Evolutionary conservation across 2,329 filamentous ascomycete species (phyloP).

Genomic region (Cladosporium sp.): DNA sequence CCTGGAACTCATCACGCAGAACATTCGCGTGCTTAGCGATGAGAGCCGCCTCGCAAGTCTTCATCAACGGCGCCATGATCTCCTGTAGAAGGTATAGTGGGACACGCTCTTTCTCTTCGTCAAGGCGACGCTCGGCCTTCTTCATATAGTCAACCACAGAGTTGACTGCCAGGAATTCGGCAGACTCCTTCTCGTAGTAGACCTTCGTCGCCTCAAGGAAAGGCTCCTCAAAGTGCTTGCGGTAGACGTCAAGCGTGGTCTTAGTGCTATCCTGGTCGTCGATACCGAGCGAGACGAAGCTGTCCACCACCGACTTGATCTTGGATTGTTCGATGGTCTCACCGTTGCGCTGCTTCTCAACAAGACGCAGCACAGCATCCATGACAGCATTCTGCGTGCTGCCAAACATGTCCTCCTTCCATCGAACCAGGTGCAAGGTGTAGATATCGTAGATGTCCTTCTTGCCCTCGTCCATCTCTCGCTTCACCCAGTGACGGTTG

Average conservation of each 20-base stretch:
- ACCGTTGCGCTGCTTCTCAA: slow-evolving; percentile 94
- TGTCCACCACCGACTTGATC: slow-evolving; percentile 96
- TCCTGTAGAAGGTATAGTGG: slow-evolving; percentile 87
- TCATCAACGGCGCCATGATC: slow-evolving; percentile 78
- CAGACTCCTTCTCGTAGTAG: slow-evolving; percentile 90
- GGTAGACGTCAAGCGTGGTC: slow-evolving; percentile 92
- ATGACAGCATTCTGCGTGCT: slow-evolving; percentile 84
- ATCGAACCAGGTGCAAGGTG: slow-evolving; percentile 90
- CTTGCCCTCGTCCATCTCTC: slow-evolving; percentile 98
- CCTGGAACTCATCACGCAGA: slow-evolving; percentile 93
- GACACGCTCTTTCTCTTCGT: slow-evolving; percentile 92
- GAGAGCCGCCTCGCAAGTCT: slow-evolving; percentile 80
- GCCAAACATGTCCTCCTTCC: slow-evolving; percentile 87
- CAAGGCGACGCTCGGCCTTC: slow-evolving; percentile 85
- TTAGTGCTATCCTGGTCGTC: slow-evolving; percentile 92
- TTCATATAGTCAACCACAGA: slow-evolving; percentile 99
- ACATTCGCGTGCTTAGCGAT: slow-evolving; percentile 82
- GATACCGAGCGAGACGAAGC: slow-evolving; percentile 86
- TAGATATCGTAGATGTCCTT: slow-evolving; percentile 98
- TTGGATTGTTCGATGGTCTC: slow-evolving; percentile 97
- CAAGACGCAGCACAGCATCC: slow-evolving; percentile 87
- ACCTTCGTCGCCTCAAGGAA: slow-evolving; percentile 79
- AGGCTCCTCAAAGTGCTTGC: slow-evolving; percentile 85
- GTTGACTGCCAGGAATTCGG: slow-evolving; percentile 92
- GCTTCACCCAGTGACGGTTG: slow-evolving; percentile 97